Evolutionary conservation across 306 rosid genomes (phyloP), one percentile per base, ranked within the genome.

Genomic region (Lathyrus sativus): DNA sequence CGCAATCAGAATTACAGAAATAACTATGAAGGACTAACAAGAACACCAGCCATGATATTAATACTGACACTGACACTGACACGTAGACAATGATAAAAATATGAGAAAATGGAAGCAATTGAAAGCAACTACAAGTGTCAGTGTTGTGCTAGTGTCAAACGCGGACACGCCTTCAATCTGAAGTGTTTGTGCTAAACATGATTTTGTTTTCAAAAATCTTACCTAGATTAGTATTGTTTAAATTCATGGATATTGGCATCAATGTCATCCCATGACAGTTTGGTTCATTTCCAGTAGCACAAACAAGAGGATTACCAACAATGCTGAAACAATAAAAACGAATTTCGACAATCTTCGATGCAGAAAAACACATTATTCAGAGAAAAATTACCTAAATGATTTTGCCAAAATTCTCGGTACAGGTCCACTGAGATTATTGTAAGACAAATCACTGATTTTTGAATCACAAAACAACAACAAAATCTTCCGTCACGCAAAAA

Each of bases 221-320:
- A 95, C 99, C 71, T 70, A 78, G 85, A 35, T 35, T 35, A 50
- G 96, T 79, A 42, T 38, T 84, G 78, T 81, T 90, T 67, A 95
- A 74, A 83, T 90, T 88, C 97, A 95, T 90, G 70, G 89, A 95
- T 87, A 90, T 88, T 6, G 99, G 99, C 92, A 87, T 85, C 59
- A 85, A 75, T 72, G 87, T 81, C 55, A 80, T 78, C 49, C 97
- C 95, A 70, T 83, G 83, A 72, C 99, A 95, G 53, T 83, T 85
- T 62, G 90, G 77, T 81, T 95, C 99, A 9, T 89, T 76, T 73
- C 89, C 97, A 0, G 95, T 81, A 6, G 87, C 85, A 28, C 99
- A 95, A 69, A 95, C 84, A 51, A 88, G 82, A 33, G 96, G 97
- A 51, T 95, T 95, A 44, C 99, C 99, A 62, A 87, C 80, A 78